Evolutionary conservation across 345 rosid genomes (phyloP).

Genomic region (Erysimum cheiranthoides): DNA sequence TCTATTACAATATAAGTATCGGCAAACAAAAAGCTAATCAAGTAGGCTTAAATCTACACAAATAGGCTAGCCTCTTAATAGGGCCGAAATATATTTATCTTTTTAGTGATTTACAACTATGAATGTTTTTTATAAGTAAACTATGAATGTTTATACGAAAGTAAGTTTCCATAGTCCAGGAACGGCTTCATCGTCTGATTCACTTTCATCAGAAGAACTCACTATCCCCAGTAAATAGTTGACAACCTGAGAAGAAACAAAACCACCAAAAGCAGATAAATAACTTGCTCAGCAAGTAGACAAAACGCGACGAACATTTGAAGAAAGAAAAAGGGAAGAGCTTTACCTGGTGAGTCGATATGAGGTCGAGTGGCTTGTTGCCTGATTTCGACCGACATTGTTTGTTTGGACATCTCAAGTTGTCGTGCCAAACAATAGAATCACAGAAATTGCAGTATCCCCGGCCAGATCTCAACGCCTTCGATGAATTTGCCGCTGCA

Average conservation of each 20-base stretch:
- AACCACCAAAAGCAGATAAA: conserved; percentile 13
- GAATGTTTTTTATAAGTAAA: too few relatives aligned
- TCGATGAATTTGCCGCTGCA: conserved; percentile 51
- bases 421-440: conserved; percentile 40
- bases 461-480: conserved; percentile 55
- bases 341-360: conserved; percentile 33
- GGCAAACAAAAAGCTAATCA: too few relatives aligned
- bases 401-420: conserved; percentile 40
- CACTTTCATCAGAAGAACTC: conserved; percentile 39
- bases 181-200: conserved; percentile 27
- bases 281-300: background rate
- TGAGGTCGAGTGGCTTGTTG: conserved; percentile 25
- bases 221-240: conserved; percentile 26
- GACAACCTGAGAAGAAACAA: conserved; percentile 28
- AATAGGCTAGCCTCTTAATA: background rate
- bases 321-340: background rate
- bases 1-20: too few relatives aligned
- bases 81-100: background rate
- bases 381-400: conserved; percentile 32
- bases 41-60: too few relatives aligned
- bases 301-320: background rate
- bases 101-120: background rate
- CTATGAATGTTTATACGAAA: background rate
- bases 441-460: conserved; percentile 65
- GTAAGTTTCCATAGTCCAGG: conserved; percentile 37